Evolutionary conservation across 208 protist species (phyloP), one percentile per base, ranked within the genome.

Genomic region (Willaertia magna): DNA sequence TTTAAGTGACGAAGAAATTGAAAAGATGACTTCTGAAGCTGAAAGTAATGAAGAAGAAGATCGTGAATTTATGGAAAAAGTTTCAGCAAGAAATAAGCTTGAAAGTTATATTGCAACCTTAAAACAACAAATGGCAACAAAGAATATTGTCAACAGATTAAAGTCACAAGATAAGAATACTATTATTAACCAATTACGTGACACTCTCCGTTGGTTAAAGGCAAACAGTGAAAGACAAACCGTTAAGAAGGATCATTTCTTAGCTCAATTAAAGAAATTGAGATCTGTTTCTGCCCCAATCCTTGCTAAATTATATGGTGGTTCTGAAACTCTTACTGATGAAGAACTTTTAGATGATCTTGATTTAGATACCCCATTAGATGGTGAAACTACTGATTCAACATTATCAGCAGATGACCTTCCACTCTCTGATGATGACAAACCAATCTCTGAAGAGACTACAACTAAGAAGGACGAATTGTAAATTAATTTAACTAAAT

Each of bases 171-270:
- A 97, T 86, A 95, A 95, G 92, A 93, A 89, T 79, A 88, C 94
- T 47, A 89, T 97, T 90, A 90, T 95, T 74, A 88, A 91, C n/a
- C 93, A 92, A 42, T 90, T 97, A 46, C 92, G 95, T 74, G 93
- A 94, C 74, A 90, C 95, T 48, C 94, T 98, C 81, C 88, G 94
- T n/a, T 99, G 96, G 91, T 90, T 99, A 47, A 96, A 99, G 67
- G 88, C 92, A 87, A 97, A 98, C 88, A n/a, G 9, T 18, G 34
- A 55, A 4, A 39, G 22, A 4, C 93, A 93, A 26, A 93, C 92
- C 51, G 96, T 95, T 3, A 92, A 96, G 44, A 96, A 96, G 89
- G 95, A 98, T 84, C 96, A 98, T 87, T 97, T 93, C 90, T 93
- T 98, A 52, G 89, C 89, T 49, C 88, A 93, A 47, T 92, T 90